Percentiles rank a stretch among this genome's conserved stretches.
Conservation (phyloP, 192 early-diverging fungal genomes). For the Backusella liffmaniae region DNA sequence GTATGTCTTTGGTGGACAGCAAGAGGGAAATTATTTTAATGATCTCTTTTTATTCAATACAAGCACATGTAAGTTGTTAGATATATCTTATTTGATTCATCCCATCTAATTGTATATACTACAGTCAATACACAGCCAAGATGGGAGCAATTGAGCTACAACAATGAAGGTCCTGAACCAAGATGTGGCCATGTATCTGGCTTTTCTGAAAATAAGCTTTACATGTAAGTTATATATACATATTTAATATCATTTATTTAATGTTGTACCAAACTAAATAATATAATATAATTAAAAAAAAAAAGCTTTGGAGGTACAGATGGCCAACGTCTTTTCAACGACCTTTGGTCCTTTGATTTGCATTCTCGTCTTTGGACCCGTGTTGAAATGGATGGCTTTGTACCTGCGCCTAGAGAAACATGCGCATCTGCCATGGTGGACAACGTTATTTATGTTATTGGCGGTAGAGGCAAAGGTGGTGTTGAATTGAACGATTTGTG, state of each 20-base stretch:
- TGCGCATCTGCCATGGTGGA: constrained; percentile 41
- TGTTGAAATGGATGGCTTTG: constrained; percentile 40
- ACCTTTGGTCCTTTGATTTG: constrained; percentile 57
- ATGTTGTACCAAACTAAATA: constrained; percentile 6
- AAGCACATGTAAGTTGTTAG: constrained; percentile 41
- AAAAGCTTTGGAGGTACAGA: constrained; percentile 58
- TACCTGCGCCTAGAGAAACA: constrained; percentile 48
- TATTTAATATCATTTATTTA: background rate
- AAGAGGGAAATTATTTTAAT: constrained; percentile 41
- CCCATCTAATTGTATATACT: too few relatives aligned
- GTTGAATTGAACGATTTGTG: constrained; percentile 48
- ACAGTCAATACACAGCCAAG: constrained; percentile 6
- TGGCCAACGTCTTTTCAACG: constrained; percentile 49
- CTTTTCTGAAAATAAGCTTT: constrained; percentile 27
- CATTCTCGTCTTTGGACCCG: constrained; percentile 43
- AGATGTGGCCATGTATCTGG: constrained; percentile 31
- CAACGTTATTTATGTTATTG: constrained; percentile 54
- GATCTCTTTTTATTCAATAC: constrained; percentile 50
- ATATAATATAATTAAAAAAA: constrained; percentile 19
- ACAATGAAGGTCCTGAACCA: constrained; percentile 29
- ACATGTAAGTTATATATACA: constrained; percentile 18
- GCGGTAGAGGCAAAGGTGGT: constrained; percentile 47
- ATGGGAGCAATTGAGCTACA: constrained; percentile 26
- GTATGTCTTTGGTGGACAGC: constrained; percentile 52
- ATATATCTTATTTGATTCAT: background rate